phyloP scores from a whole-genome alignment of 805 yeast species.

The Pichia insulana region DNA sequence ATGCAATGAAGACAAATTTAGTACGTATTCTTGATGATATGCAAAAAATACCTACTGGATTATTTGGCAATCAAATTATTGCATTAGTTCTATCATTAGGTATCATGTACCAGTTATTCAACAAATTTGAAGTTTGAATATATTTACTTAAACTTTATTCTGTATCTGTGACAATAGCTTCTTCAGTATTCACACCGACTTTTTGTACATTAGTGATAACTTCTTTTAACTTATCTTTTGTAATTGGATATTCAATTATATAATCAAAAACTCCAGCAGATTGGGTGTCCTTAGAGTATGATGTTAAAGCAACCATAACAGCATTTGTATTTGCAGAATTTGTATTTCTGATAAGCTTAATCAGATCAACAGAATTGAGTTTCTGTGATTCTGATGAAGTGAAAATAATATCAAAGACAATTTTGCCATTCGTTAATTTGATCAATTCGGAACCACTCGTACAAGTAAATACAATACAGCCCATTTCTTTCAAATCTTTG shows the following conservation, averaged over 20 bases:
- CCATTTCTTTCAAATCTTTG: slow-evolving; percentile 53
- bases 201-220: slow-evolving; percentile 22
- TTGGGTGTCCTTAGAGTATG: slow-evolving; percentile 58
- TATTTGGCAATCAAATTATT: not conserved
- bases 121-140: not conserved
- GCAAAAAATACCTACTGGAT: not conserved
- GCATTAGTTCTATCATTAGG: not conserved
- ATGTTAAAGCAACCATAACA: slow-evolving; percentile 69
- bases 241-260: slow-evolving; percentile 66
- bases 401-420: slow-evolving; percentile 75
- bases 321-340: slow-evolving; percentile 69
- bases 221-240: slow-evolving; percentile 26
- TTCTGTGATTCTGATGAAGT: slow-evolving; percentile 65
- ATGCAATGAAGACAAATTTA: slow-evolving; percentile 31
- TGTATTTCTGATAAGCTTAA: slow-evolving; percentile 66
- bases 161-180: slow-evolving; percentile 28
- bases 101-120: not conserved
- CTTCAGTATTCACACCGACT: slow-evolving; percentile 20
- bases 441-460: slow-evolving; percentile 76
- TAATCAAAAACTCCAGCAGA: slow-evolving; percentile 50
- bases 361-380: slow-evolving; percentile 66
- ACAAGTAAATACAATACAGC: slow-evolving; percentile 74
- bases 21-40: slow-evolving; percentile 12
- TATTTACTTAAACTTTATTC: slow-evolving; percentile 12
- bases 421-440: slow-evolving; percentile 71